These are phyloP conservation scores for Apiosordaria backusii DNA, from an alignment of 495 filamentous ascomycete genomes.

Conservation along the genomic window DNA sequence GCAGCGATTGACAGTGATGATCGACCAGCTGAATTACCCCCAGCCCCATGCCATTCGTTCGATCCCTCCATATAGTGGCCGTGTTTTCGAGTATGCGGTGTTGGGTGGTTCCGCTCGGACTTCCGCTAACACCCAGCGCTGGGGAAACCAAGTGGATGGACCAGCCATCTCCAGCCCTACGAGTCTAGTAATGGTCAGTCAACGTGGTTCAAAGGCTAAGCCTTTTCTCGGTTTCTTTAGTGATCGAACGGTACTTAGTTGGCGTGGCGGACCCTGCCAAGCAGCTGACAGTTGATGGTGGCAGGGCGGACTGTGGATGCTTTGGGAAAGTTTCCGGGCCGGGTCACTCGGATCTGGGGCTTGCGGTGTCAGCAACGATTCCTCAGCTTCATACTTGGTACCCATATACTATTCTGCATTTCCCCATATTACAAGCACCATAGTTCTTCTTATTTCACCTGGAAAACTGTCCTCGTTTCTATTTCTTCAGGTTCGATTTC, in stretches of 20 bases:
- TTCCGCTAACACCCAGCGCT: neutral
- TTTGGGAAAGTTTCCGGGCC: neutral
- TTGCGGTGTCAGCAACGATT: neutral
- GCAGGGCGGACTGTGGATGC: neutral
- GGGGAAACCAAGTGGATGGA: neutral
- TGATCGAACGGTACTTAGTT: neutral
- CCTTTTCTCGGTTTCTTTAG: neutral
- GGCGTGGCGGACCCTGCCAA: neutral
- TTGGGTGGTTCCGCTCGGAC: neutral
- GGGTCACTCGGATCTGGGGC: neutral
- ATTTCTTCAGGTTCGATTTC: neutral
- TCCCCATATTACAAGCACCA: too few relatives aligned
- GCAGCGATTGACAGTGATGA: neutral
- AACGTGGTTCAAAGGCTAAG: neutral
- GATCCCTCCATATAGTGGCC: neutral
- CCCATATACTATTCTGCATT: neutral
- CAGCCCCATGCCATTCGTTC: neutral
- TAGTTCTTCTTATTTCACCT: too few relatives aligned
- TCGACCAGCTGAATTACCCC: neutral
- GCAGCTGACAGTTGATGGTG: neutral
- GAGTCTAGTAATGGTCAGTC: neutral
- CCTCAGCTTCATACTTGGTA: neutral
- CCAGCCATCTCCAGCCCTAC: neutral
- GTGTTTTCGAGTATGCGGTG: neutral
- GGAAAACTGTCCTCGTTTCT: too few relatives aligned